Conservation (phyloP, 1,139 yeast genomes). For the Candida mesenterica region DNA sequence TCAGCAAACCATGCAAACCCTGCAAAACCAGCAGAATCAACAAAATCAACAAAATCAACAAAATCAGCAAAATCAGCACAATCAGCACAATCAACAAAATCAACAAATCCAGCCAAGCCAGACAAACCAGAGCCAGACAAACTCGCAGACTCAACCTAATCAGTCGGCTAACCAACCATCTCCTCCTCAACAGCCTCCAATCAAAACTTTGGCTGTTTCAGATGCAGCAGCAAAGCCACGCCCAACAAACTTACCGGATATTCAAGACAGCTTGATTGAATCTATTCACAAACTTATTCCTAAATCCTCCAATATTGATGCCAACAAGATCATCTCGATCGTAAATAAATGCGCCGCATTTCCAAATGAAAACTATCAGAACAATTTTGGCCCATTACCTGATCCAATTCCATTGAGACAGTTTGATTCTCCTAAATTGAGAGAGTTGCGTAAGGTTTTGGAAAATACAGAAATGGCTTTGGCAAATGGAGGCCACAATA, state of each 20-base stretch:
- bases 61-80: background rate
- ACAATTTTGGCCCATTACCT: slow-evolving; percentile 68
- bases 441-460: slow-evolving; percentile 56
- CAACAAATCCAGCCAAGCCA: background rate
- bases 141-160: background rate
- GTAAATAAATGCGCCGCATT: slow-evolving; percentile 31
- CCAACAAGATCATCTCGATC: slow-evolving; percentile 32
- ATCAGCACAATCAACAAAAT: background rate
- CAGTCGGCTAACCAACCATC: background rate
- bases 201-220: slow-evolving; percentile 4
- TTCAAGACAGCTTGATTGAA: slow-evolving; percentile 24
- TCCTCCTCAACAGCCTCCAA: background rate
- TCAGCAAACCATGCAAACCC: background rate
- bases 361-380: slow-evolving; percentile 36
- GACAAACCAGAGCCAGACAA: background rate
- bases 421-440: slow-evolving; percentile 82
- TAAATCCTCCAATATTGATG: slow-evolving; percentile 22
- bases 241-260: slow-evolving; percentile 28
- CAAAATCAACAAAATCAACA: slow-evolving; percentile 1
- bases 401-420: slow-evolving; percentile 62
- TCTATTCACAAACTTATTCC: slow-evolving; percentile 19
- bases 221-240: slow-evolving; percentile 7
- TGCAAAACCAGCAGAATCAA: background rate
- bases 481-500: slow-evolving; percentile 8
- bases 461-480: slow-evolving; percentile 39